A percentile compares a stretch with the other conserved stretches of the same genome.
phyloP scores from a whole-genome alignment of 306 rosid species.

The Erythrophleum fordii region DNA sequence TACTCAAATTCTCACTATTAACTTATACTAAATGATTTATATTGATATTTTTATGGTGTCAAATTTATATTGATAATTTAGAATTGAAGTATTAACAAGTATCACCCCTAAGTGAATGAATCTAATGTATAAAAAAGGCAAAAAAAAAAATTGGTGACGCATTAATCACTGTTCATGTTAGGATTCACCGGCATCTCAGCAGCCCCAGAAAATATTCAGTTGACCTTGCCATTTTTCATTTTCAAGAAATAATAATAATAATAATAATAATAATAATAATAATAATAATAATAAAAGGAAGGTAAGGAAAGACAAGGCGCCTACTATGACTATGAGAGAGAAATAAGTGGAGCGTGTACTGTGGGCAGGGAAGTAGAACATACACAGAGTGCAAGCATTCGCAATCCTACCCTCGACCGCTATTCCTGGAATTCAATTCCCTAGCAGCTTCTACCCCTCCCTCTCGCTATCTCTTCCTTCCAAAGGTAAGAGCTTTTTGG shows the following conservation, averaged over 20 bases:
- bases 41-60: not conserved
- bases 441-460: conserved; percentile 15
- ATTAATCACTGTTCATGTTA: not conserved
- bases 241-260: too few species aligned
- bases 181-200: not conserved
- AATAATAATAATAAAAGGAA: not conserved
- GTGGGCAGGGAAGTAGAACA: conserved; percentile 5
- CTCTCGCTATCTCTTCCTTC: conserved; percentile 29
- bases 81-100: not conserved
- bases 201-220: not conserved
- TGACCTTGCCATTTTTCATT: conserved; percentile 8
- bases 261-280: not conserved
- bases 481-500: conserved; percentile 34
- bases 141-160: not conserved
- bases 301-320: not conserved
- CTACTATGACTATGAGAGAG: conserved; percentile 17
- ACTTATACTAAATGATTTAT: not conserved
- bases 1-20: not conserved
- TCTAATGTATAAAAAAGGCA: not conserved
- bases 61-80: not conserved
- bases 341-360: conserved; percentile 19
- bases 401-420: not conserved
- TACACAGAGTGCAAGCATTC: conserved; percentile 29
- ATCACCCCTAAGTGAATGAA: not conserved
- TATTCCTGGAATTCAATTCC: conserved; percentile 26